Base-by-base conservation (phyloP, 2,329 filamentous ascomycete species). In the Tolypocladium inflatum region DNA sequence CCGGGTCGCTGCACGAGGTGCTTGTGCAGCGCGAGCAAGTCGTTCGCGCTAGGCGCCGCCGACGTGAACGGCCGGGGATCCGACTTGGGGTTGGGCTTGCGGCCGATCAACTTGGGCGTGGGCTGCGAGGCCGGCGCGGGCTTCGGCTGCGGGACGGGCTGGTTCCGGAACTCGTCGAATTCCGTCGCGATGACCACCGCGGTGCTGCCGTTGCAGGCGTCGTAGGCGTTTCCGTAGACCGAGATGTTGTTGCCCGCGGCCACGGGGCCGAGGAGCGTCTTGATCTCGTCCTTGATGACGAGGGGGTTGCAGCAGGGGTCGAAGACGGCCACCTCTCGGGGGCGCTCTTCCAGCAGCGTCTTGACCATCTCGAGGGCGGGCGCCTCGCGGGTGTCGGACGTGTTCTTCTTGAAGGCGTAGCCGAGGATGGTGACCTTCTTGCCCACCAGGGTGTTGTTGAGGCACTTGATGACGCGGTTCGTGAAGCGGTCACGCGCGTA, bases 401-500 rank as follows among this genome's bases (percentile, higher is more conserved):
- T 92, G 70, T 90, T 82, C 73, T 89, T 88, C 78, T 93, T 92
- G 75, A 90, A 92, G 10, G 88, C 86, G 64, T 87, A 91, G 4
- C 89, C 89, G 7, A 92, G 78, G 2, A 92, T 76, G 3, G 86
- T 80, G 17, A 91, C 75, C 73, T 89, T 90, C 76, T 90, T 90
- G 59, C 82, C 81, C 3, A 78, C 77, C 7, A 91, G 75, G 11
- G 85, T 89, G 67, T 86, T 85, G 72, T 89, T 85, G 55, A 91
- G 78, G 57, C 81, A 82, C 60, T 78, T 78, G 64, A 90, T 81
- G 50, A 91, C 82, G 54, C 84, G 80, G 62, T 80, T 78, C 8
- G 82, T 81, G 72, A 91, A 91, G 35, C 89, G 81, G 55, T 84
- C 78, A 62, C 86, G 82, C 64, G 90, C 87, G 71, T 85, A 88